Base-by-base conservation (phyloP, 1,139 yeast species). In the Yamadazyma jaroonii region DNA sequence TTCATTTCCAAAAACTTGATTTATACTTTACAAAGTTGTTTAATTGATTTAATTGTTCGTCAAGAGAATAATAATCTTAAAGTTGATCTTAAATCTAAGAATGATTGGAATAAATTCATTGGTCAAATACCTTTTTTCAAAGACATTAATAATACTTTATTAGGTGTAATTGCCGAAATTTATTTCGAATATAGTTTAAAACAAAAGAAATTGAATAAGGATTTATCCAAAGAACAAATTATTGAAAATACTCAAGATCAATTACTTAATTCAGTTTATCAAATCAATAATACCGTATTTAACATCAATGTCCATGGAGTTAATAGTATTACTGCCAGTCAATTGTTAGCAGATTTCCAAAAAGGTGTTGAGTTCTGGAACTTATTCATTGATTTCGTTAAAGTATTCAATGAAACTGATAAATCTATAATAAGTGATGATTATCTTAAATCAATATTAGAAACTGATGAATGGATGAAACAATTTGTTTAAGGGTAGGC, bases 121-220 rank as follows among this genome's bases (percentile, higher is more conserved):
- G 53, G 63, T 11, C 70, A 74, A 44, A 52, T 84, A 33, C 96
- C 96, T 6, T 88, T 86, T 51, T 72, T 62, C 41, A 58, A 54
- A 25, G 70, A 64, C 34, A 58, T 71, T 32, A 78, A 61, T 49
- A 69, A 64, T 43, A 69, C 76, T 1, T 58, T 72, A 37, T 50
- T 71, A 46, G 77, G 77, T 7, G 66, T 71, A 8, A 61, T 68
- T 9, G 60, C 67, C 3, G 75, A 72, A 42, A 64, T 69, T 25
- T 71, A 62, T 44, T 67, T 68, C 37, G 73, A 68, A 36, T 60
- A 57, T 35, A 62, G 70, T 26, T 54, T 61, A 32, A 63, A 61
- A 40, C 63, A 59, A 44, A 42, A 53, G 21, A 57, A 59, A 37
- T 42, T 53, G n/a, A 55, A 59, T 10, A 47, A 47, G 37, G 50